These are phyloP conservation scores for Metschnikowia cerradonensis DNA, from an alignment of 805 yeast genomes.

Conservation along the genomic window DNA sequence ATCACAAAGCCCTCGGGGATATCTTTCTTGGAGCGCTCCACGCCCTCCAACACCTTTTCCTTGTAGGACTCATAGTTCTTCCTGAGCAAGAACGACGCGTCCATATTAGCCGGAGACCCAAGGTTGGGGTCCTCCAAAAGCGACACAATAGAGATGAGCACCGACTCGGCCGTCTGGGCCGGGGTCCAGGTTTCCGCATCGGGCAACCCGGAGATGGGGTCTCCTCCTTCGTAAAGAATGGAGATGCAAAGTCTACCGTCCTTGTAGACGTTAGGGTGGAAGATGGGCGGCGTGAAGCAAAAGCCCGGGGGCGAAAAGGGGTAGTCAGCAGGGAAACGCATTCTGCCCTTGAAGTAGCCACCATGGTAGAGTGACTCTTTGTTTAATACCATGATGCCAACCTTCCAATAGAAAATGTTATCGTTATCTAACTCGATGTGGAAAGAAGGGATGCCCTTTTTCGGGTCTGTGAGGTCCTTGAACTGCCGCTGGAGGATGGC, in stretches of 20 bases:
- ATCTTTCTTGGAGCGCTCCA: conserved; percentile 75
- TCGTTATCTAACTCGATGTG: conserved; percentile 62
- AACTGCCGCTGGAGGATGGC: conserved; percentile 88
- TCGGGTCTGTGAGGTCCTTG: conserved; percentile 90
- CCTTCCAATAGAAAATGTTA: conserved; percentile 65
- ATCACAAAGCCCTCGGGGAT: conserved; percentile 83
- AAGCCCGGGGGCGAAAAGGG: conserved; percentile 93
- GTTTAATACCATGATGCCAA: conserved; percentile 88
- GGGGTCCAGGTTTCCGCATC: conserved; percentile 94
- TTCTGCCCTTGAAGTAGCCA: conserved; percentile 90
- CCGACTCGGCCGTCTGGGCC: conserved; percentile 88
- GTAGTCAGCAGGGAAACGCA: conserved; percentile 87
- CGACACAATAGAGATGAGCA: conserved; percentile 84
- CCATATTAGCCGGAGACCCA: conserved; percentile 92
- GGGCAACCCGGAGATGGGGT: conserved; percentile 84
- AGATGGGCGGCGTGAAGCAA: conserved; percentile 88
- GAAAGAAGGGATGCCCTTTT: conserved; percentile 58
- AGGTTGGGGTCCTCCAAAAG: conserved; percentile 91
- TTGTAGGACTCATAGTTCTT: conserved; percentile 74
- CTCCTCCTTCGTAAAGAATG: conserved; percentile 88
- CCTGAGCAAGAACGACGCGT: conserved; percentile 89
- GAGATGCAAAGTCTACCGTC: conserved; percentile 93
- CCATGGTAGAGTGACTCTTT: conserved; percentile 90
- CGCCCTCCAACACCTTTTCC: conserved; percentile 73
- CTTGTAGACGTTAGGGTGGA: conserved; percentile 91